Evolutionary conservation across 768 basidiomycete species (phyloP), one percentile per base, ranked within the genome.

Genomic region (Tylopilus balloui): DNA sequence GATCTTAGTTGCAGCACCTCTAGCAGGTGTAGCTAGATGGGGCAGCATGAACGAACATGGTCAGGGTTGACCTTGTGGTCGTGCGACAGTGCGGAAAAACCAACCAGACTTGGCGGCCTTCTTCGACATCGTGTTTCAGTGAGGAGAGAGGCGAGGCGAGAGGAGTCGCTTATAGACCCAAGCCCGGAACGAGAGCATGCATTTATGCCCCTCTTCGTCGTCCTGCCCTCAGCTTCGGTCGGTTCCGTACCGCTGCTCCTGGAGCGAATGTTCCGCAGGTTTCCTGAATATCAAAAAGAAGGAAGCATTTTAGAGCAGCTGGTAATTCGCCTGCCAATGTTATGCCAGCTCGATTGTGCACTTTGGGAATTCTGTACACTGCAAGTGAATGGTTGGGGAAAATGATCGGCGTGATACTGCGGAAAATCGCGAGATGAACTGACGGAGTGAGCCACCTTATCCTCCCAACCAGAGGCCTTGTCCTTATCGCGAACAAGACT

Each of bases 201-300:
- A n/a, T 62, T 67, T 65, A 65, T 65, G 51, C n/a, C 28, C 46
- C 31, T n/a, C 21, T 43, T 42, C 46, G 35, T 49, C 25, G 54
- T 45, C 60, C 63, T 65, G 65, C 65, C 65, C 65, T 67, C 51
- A 60, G 50, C 52, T 50, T 53, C 51, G 63, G 54, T 54, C 42
- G 41, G 47, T 27, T 25, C 39, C 53, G 62, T 52, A 56, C 46
- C 57, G 43, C 42, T 44, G 31, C 42, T 37, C 48, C 49, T 12
- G 44, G 32, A 38, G 34, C 25, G 43, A 32, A 37, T 19, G 15
- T 36, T 51, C 53, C 51, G 41, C 39, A 29, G 11, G 29, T 42
- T 40, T 52, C 47, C 45, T 14, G 21, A 47, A 43, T 44, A 52
- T 42, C 29, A 48, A 43, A 47, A 51, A 42, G 14, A 31, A 41